Evolutionary conservation across 2,329 filamentous ascomycete species (phyloP).

Genomic region (Tricladium varicosporioides): DNA sequence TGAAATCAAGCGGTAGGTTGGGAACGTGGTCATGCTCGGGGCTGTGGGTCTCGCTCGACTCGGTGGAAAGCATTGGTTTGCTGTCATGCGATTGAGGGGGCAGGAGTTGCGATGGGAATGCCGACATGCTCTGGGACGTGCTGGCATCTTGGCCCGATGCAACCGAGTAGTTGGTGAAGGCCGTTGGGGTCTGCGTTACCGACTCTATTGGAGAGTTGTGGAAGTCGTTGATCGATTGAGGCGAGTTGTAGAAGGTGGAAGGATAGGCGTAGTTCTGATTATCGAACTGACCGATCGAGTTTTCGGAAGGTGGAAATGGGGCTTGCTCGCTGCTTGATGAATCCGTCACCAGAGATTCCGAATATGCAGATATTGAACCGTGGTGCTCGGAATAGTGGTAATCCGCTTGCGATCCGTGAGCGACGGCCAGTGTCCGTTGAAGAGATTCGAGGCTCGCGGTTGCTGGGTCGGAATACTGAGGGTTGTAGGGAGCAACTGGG

Average conservation of each 20-base stretch:
- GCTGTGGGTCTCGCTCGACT: constrained; percentile 20
- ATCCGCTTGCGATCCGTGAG: constrained; percentile 20
- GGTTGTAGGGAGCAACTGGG: constrained; percentile 27
- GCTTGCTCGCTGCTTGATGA: constrained; percentile 22
- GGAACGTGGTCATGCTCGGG: constrained; percentile 21
- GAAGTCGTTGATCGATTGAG: constrained; percentile 16
- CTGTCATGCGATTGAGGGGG: constrained; percentile 12
- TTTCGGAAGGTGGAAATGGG: constrained; percentile 24
- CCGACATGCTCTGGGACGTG: constrained; percentile 15
- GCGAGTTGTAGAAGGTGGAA: constrained; percentile 20
- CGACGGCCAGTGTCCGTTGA: constrained; percentile 27
- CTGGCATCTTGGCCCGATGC: constrained; percentile 10
- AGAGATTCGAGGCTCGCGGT: constrained; percentile 30
- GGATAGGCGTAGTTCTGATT: constrained; percentile 19
- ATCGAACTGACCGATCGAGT: constrained; percentile 15
- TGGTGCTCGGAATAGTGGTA: constrained; percentile 19
- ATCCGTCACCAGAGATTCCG: constrained; percentile 17
- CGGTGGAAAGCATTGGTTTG: constrained; percentile 10
- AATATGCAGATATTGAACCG: constrained; percentile 17
- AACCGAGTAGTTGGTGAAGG: constrained; percentile 21
- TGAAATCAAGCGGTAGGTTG: constrained; percentile 19
- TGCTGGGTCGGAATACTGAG: constrained; percentile 29
- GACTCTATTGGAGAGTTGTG: constrained; percentile 15
- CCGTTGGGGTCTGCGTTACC: constrained; percentile 22
- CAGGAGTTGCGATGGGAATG: constrained; percentile 27